Percentiles rank a stretch among this genome's conserved stretches.
These are phyloP conservation scores for Diaporthe citriasiana DNA, from an alignment of 2,329 filamentous ascomycete genomes.

Conservation along the genomic window DNA sequence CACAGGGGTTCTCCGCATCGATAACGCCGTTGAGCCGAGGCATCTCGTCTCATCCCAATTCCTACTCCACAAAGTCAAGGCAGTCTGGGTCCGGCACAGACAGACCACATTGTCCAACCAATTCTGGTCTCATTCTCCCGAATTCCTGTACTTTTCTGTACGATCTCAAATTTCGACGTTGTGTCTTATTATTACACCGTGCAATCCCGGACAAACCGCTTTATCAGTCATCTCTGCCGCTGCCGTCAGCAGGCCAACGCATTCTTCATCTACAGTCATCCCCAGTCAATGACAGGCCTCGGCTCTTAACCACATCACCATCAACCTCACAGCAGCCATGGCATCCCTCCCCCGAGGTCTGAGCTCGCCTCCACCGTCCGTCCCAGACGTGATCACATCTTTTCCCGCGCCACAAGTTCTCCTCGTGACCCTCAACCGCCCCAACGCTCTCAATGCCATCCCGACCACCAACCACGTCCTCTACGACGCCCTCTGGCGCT, in stretches of 20 bases:
- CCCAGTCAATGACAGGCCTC: background rate
- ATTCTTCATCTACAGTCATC: background rate
- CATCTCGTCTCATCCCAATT: background rate
- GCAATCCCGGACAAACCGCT: no score
- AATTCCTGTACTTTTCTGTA: no score
- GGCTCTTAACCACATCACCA: background rate
- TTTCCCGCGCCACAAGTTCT: slow-evolving; percentile 69
- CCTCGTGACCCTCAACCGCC: slow-evolving; percentile 72
- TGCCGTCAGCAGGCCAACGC: background rate
- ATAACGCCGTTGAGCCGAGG: slow-evolving; percentile 15
- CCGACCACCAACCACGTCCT: slow-evolving; percentile 62
- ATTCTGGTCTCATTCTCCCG: no score
- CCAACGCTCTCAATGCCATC: slow-evolving; percentile 71
- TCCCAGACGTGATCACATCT: slow-evolving; percentile 59
- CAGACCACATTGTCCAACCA: background rate
- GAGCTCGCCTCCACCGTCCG: slow-evolving; percentile 55
- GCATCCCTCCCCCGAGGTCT: slow-evolving; percentile 42
- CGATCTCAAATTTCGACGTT: no score
- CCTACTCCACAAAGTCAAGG: background rate
- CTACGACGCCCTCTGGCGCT: slow-evolving; percentile 62
- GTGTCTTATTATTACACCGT: background rate
- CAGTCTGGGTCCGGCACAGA: background rate
- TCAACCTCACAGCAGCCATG: slow-evolving; percentile 29
- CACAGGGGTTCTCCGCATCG: slow-evolving; percentile 31
- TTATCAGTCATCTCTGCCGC: background rate